Evolutionary conservation across 257 asterid genomes (phyloP).

Genomic region (Solanum gracilifrons): DNA sequence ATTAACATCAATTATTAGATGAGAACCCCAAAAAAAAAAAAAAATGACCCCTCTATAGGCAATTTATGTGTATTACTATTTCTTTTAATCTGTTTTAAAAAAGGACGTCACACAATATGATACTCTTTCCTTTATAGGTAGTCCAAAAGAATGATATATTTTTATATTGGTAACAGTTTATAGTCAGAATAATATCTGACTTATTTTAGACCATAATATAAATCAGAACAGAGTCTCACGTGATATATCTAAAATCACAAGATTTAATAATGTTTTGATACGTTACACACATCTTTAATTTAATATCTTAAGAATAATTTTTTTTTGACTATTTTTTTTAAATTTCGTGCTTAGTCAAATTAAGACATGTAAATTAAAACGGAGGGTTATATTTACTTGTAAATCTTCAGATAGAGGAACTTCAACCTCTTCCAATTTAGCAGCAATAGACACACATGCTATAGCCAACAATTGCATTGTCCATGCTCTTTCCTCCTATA

Average conservation of each 20-base stretch:
- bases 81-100: neutral
- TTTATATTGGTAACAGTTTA: neutral
- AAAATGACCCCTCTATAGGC: neutral
- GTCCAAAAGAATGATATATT: neutral
- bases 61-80: neutral
- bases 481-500: conserved; percentile 18
- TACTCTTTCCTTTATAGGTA: too few species aligned
- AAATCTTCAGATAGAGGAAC: conserved; percentile 22
- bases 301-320: neutral
- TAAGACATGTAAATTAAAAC: neutral
- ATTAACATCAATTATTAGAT: neutral
- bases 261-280: neutral
- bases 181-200: neutral
- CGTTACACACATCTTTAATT: neutral
- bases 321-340: neutral
- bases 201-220: too few species aligned
- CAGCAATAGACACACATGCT: conserved; percentile 35
- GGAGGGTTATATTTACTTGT: conserved; percentile 9
- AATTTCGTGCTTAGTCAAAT: neutral
- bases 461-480: conserved; percentile 24
- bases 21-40: neutral
- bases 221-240: neutral
- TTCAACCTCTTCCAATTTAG: conserved; percentile 33
- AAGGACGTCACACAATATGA: neutral
- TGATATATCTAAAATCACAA: neutral